Base-by-base conservation (phyloP, 768 basidiomycete species). In the Scleroderma bovista region DNA sequence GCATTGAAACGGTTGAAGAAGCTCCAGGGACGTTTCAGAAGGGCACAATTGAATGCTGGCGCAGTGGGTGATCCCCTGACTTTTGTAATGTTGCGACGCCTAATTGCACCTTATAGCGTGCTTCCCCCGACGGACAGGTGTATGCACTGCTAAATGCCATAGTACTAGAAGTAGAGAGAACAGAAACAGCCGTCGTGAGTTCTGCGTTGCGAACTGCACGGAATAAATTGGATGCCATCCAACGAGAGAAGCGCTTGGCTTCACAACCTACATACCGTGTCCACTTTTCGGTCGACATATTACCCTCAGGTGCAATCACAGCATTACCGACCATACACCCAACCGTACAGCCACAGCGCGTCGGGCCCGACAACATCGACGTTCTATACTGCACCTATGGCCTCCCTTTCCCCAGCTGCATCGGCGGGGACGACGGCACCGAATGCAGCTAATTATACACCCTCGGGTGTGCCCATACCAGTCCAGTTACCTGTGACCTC, bases 401-500 rank as follows among this genome's bases (percentile, higher is more conserved):
- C 70, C 23, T 58, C 66, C 13, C 12, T 13, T 36, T 15, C 34
- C 13, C 3, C 34, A 13, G 6, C 13, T 3, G n/a, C 34, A 36
- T 13, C n/a, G 12, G 55, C 69, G 24, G 53, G 72, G 2, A 69
- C 75, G 24, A 64, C 72, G 48, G 63, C 71, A 45, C 53, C 72
- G 38, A 22, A 45, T 31, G 36, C 48, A 16, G 34, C 70, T 59
- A 49, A 65, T 70, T 61, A 69, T 48, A 44, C 63, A 15, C 51
- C 65, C 2, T 61, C 61, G 19, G 55, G 65, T 31, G 36, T 57
- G 23, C 60, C 75, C 13, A 74, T 79, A 43, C 86, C 88, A 4
- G 81, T 91, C 0, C 81, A 88, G 51, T 72, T 92, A 29, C 86
- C 88, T 16, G 79, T 84, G 2, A 70, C 74, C 11, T 75, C 75